phyloP scores from a whole-genome alignment of 306 rosid genomes.

The Rubus parviflorus region DNA sequence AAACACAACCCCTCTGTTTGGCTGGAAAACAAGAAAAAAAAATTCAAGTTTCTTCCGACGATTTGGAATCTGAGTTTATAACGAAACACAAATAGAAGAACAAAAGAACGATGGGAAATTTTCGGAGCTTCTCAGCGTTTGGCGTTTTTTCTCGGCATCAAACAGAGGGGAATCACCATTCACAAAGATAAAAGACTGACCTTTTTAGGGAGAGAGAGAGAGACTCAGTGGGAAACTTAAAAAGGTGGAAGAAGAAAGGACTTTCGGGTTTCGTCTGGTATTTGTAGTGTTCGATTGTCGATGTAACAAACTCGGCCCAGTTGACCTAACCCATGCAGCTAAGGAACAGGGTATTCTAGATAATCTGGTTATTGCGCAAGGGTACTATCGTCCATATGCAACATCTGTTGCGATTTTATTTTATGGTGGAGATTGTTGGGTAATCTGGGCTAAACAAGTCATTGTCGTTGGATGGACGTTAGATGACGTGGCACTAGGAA shows the following conservation, averaged over 20 bases:
- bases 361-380: background rate
- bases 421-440: background rate
- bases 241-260: background rate
- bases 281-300: conserved; percentile 23
- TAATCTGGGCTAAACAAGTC: no score
- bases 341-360: conserved; percentile 39
- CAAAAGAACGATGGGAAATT: background rate
- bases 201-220: conserved; percentile 24
- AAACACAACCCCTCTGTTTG: no score
- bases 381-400: conserved; percentile 14
- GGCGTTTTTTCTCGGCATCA: background rate
- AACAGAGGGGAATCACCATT: background rate
- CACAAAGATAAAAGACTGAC: conserved; percentile 20
- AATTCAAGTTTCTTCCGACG: background rate
- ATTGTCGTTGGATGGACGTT: background rate
- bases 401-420: background rate
- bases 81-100: background rate
- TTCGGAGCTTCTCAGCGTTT: background rate
- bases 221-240: background rate
- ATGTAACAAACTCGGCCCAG: background rate
- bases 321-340: conserved; percentile 16
- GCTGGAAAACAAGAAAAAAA: no score
- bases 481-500: background rate
- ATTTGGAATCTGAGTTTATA: background rate
- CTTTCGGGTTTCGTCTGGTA: conserved; percentile 5